These are phyloP conservation scores for Populus hybrid DNA, from an alignment of 441 rosid genomes.

Conservation along the genomic window DNA sequence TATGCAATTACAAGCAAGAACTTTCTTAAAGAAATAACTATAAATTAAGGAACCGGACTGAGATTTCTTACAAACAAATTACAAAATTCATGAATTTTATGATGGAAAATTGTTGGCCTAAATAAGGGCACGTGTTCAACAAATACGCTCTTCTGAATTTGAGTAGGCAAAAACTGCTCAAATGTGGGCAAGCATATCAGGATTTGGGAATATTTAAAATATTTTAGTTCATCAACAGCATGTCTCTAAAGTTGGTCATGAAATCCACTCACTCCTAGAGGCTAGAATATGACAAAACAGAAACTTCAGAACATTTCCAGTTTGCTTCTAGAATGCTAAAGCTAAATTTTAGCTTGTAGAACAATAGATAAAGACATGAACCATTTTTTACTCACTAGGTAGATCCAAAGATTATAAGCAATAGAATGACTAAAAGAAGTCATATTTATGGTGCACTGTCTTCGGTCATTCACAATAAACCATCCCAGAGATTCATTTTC, in stretches of 20 bases:
- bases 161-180: too few species aligned
- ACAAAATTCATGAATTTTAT: too few species aligned
- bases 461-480: background rate
- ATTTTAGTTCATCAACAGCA: background rate
- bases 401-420: background rate
- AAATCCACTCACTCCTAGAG: background rate
- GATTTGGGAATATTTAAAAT: background rate
- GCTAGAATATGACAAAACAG: background rate
- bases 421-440: background rate
- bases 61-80: background rate
- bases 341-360: background rate
- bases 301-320: background rate
- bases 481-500: background rate
- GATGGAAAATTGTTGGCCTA: background rate
- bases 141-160: background rate
- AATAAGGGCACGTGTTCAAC: background rate
- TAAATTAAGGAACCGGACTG: background rate
- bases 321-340: background rate
- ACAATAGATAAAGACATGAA: background rate
- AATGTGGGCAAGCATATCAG: too few species aligned
- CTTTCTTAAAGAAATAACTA: background rate
- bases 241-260: background rate
- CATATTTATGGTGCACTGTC: background rate
- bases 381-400: background rate
- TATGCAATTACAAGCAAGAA: background rate